phyloP scores from a whole-genome alignment of 2,329 filamentous ascomycete genomes.

The Epichloe uncinata region DNA sequence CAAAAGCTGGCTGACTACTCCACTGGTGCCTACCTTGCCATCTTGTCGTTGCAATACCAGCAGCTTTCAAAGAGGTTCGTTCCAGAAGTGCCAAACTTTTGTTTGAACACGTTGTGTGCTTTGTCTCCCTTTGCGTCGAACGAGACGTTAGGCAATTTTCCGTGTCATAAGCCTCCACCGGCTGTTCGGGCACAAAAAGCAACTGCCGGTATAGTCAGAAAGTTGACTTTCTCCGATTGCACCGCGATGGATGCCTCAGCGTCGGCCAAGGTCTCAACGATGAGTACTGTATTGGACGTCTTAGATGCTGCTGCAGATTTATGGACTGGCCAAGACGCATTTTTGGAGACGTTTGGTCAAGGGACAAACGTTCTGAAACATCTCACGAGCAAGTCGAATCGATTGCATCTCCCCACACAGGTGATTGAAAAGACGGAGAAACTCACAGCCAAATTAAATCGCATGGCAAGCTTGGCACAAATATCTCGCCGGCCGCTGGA shows the following conservation, averaged over 20 bases:
- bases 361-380: constrained; percentile 44
- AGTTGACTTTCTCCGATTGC: constrained; percentile 48
- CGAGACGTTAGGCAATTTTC: constrained; percentile 41
- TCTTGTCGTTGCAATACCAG: constrained; percentile 73
- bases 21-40: constrained; percentile 65
- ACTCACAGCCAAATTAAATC: constrained; percentile 31
- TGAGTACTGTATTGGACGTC: constrained; percentile 51
- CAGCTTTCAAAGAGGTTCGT: constrained; percentile 72
- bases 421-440: constrained; percentile 29
- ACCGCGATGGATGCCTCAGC: constrained; percentile 23
- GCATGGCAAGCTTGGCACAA: constrained; percentile 46
- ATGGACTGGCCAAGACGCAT: constrained; percentile 63
- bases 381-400: constrained; percentile 40
- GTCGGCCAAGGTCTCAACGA: constrained; percentile 42
- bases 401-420: constrained; percentile 33
- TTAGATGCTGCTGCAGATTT: constrained; percentile 55
- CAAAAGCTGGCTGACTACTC: constrained; percentile 50
- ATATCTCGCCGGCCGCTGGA: constrained; percentile 64
- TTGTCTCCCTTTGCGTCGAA: constrained; percentile 44
- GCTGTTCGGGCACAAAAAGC: constrained; percentile 36
- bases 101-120: constrained; percentile 57
- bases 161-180: constrained; percentile 41
- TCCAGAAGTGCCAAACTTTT: constrained; percentile 76
- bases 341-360: constrained; percentile 66
- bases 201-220: constrained; percentile 29